Base-by-base conservation (phyloP, 1,284 basidiomycete genomes). In the Volvariella volvacea region DNA sequence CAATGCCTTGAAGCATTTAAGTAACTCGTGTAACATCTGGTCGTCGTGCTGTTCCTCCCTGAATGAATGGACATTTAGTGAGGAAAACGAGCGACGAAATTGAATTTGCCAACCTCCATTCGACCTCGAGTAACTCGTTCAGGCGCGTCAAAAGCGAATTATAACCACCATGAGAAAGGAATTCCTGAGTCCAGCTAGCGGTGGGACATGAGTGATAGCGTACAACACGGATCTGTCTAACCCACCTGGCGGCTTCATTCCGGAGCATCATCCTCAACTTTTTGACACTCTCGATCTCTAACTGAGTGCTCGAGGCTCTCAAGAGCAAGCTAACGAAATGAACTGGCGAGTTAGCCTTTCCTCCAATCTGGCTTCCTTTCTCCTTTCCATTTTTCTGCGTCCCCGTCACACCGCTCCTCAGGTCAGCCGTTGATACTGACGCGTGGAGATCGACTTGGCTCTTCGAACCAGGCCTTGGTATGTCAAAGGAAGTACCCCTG, bases 41-140 rank as follows among this genome's bases (percentile, higher is more conserved):
- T 99, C 96, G 58, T 97, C 95, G 55, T 96, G 94, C 60, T 97
- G 94, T 61, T 99, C 95, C 62, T 98, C 95, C 50, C 93, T 92
- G 54, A 2, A 46, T 16, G 53, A 40, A 47, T 42, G 10, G 21
- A 16, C 22, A 10, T 31, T 40, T 32, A 15, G 22, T n/a, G 40
- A 14, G 15, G 15, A 21, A 10, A 40, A 19, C 20, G 4, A 41
- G 21, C 41, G 40, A 34, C 1, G 30, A 22, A 4, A 10, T 37
- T 33, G 32, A 12, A 28, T 28, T n/a, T 4, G 62, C 77, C 53
- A 52, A 91, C 90, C 93, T 82, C 95, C 95, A 99, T 66, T 99
- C 95, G 41, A 98, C 80, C 51, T 92, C 87, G 0, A 99, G 71
- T 8, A 99, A 74, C 62, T 99, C 95, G 49, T 92, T 88, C n/a